phyloP scores from a whole-genome alignment of 2,329 filamentous ascomycete genomes.

The Ploettnerulaceae sp. region DNA sequence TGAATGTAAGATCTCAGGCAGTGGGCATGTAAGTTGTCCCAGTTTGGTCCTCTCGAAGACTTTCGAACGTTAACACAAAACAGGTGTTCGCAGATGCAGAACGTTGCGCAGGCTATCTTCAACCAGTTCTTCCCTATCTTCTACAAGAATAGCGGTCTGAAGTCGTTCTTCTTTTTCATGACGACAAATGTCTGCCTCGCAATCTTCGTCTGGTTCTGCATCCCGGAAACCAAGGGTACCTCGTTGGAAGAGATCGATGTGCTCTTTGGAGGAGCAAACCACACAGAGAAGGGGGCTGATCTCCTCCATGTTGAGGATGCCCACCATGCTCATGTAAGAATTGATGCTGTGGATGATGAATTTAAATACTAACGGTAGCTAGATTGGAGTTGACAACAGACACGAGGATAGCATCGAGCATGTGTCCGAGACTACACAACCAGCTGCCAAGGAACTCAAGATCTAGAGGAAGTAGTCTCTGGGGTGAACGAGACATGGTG shows the following conservation, averaged over 20 bases:
- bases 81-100: slow-evolving; percentile 51
- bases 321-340: slow-evolving; percentile 30
- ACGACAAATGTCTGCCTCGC: slow-evolving; percentile 43
- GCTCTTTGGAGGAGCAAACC: slow-evolving; percentile 42
- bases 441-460: slow-evolving; percentile 9
- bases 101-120: slow-evolving; percentile 62
- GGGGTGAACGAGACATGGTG: too few species aligned
- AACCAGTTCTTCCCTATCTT: slow-evolving; percentile 68
- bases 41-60: too few species aligned
- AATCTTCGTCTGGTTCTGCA: slow-evolving; percentile 46
- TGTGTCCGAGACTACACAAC: background rate
- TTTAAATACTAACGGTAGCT: background rate
- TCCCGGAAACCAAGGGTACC: slow-evolving; percentile 52
- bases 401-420: slow-evolving; percentile 9
- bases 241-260: slow-evolving; percentile 52
- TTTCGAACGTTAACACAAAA: background rate
- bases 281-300: slow-evolving; percentile 31
- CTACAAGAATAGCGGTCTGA: slow-evolving; percentile 49
- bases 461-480: too few species aligned
- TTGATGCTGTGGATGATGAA: background rate
- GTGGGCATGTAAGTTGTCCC: slow-evolving; percentile 55
- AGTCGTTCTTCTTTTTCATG: slow-evolving; percentile 47
- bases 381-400: slow-evolving; percentile 12
- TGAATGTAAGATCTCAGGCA: slow-evolving; percentile 67
- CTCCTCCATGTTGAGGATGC: slow-evolving; percentile 26